These are phyloP conservation scores for Pythium folliculosum DNA, from an alignment of 352 stramenopile genomes.

Conservation along the genomic window DNA sequence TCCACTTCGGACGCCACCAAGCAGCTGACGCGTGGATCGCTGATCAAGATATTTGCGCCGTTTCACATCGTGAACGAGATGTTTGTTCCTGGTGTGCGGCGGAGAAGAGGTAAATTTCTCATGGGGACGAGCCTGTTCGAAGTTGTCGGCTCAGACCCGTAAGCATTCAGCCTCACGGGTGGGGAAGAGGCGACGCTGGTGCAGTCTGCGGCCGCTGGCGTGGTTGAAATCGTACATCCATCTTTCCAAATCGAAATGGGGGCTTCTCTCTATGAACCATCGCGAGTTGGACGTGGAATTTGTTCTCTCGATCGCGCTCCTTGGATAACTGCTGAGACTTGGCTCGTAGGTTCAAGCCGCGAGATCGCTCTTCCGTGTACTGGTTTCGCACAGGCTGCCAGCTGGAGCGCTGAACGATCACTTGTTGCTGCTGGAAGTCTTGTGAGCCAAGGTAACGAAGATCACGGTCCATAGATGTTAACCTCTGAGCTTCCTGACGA, in stretches of 20 bases:
- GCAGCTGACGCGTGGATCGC: slow-evolving; percentile 30
- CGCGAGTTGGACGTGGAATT: slow-evolving; percentile 24
- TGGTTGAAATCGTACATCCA: background rate
- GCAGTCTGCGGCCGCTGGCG: slow-evolving; percentile 12
- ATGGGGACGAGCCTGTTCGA: slow-evolving; percentile 56
- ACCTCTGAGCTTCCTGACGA: slow-evolving; percentile 5
- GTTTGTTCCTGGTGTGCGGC: slow-evolving; percentile 25
- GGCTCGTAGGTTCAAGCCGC: background rate
- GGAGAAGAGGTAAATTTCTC: slow-evolving; percentile 39
- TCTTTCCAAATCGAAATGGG: slow-evolving; percentile 28
- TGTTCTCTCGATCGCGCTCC: slow-evolving; percentile 19
- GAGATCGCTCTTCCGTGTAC: background rate
- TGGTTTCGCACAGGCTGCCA: background rate
- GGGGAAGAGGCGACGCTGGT: slow-evolving; percentile 5
- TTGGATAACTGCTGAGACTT: slow-evolving; percentile 5
- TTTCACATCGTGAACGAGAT: slow-evolving; percentile 51
- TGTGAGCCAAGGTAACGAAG: slow-evolving; percentile 14
- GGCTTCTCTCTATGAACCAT: slow-evolving; percentile 27
- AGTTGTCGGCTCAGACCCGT: slow-evolving; percentile 5
- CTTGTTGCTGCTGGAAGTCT: slow-evolving; percentile 18
- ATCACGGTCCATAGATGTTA: slow-evolving; percentile 16
- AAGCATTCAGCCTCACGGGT: background rate
- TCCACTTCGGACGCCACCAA: slow-evolving; percentile 30
- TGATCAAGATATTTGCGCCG: slow-evolving; percentile 58
- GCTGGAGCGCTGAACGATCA: background rate